These are phyloP conservation scores for Polygonum maritimum DNA, from an alignment of 148 eudicot species.

Conservation along the genomic window DNA sequence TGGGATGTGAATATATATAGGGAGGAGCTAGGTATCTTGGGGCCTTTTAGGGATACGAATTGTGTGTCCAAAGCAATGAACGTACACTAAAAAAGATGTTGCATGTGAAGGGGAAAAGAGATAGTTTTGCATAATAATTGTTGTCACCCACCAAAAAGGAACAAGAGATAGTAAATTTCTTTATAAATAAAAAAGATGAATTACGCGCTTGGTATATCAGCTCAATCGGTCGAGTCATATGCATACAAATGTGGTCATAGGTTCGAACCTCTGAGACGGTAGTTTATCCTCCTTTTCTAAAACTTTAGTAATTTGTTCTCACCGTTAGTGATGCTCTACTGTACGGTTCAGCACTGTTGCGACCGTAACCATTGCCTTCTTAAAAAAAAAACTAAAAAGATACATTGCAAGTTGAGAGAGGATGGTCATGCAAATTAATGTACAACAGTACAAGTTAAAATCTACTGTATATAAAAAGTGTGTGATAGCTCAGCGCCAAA, in stretches of 20 bases:
- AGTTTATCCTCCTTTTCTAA: too few species aligned
- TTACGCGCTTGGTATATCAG: background rate
- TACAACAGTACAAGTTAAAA: background rate
- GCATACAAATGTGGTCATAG: background rate
- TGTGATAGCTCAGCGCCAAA: background rate
- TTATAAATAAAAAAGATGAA: background rate
- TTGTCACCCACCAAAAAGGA: conserved; percentile 1
- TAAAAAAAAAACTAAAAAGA: background rate
- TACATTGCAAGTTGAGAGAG: background rate
- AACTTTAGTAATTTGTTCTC: too few species aligned
- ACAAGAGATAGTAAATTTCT: background rate
- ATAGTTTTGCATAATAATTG: background rate
- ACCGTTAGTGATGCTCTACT: too few species aligned
- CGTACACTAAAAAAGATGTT: background rate
- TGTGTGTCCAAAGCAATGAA: background rate
- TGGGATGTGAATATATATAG: conserved; percentile 1
- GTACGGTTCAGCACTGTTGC: too few species aligned
- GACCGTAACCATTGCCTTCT: too few species aligned
- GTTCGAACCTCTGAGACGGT: too few species aligned
- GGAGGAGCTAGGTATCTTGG: background rate
- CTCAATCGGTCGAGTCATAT: background rate
- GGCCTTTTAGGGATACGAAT: background rate
- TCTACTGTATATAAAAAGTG: background rate
- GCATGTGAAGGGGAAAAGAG: background rate
- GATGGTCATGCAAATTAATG: background rate